Evolutionary conservation across 768 basidiomycete species (phyloP).

Genomic region (Suillus decipiens): DNA sequence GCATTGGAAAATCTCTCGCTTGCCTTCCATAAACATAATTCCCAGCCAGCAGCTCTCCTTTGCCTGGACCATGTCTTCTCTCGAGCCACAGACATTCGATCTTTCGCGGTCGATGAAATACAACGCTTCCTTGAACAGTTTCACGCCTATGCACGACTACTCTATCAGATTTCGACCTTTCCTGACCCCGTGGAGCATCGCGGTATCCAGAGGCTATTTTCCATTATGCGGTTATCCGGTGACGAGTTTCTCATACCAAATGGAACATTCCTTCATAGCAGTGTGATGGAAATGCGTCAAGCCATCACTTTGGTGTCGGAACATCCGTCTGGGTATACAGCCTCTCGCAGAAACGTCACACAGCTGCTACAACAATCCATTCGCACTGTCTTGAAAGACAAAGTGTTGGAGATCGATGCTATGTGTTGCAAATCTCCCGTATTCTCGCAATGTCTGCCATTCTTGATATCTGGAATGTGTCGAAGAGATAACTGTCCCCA

Average conservation of each 20-base stretch:
- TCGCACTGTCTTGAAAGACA: conserved; percentile 25
- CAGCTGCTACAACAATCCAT: conserved; percentile 28
- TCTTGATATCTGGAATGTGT: conserved; percentile 37
- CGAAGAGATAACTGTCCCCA: conserved; percentile 33
- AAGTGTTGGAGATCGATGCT: conserved; percentile 36
- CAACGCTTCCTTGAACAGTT: conserved; percentile 36
- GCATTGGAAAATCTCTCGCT: conserved; percentile 35
- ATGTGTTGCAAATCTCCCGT: conserved; percentile 30
- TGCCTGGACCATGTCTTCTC: conserved; percentile 46
- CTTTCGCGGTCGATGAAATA: conserved; percentile 28
- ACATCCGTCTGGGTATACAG: background rate
- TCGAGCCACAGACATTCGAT: conserved; percentile 26
- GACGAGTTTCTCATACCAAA: conserved; percentile 17
- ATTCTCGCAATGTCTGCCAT: conserved; percentile 43
- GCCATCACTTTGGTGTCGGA: background rate
- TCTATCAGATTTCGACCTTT: conserved; percentile 31
- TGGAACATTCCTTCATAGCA: conserved; percentile 2
- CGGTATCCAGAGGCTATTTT: conserved; percentile 37
- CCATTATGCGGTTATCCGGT: conserved; percentile 28
- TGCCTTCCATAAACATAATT: conserved; percentile 27
- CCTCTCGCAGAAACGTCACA: conserved; percentile 25
- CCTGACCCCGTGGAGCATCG: conserved; percentile 27
- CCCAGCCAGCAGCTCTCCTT: conserved; percentile 37
- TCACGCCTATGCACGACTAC: conserved; percentile 33
- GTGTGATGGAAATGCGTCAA: background rate